Base-by-base conservation (phyloP, 257 asterid genomes). In the Rubia yunnanensis region DNA sequence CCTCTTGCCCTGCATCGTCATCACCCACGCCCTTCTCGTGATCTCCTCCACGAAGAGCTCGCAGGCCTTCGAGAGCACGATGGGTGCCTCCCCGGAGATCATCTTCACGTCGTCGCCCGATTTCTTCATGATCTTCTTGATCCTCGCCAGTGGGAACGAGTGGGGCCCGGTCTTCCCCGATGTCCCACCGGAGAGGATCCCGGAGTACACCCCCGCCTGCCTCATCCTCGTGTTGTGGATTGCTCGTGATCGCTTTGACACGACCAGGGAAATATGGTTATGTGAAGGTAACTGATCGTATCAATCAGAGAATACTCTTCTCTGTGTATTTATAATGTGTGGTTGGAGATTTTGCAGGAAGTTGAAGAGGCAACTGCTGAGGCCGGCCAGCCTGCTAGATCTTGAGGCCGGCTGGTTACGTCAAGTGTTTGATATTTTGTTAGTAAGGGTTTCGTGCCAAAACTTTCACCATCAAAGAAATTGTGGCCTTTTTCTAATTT, bases 61-160 rank as follows among this genome's bases (percentile, higher is more conserved):
- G 53, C 96, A 87, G 17, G 94, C 96, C 71, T 85, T 89, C 0
- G 95, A 82, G 60, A 87, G 78, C 22, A 87, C 80, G 32, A 89
- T 82, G 0, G 95, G 96, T 1, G 96, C 94, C 75, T 89, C 96
- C 0, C 95, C 94, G 0, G 96, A 87, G 32, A 89, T 89, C 95
- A 89, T 85, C 44, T 87, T 89, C 39, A 83, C 95, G 30, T 87
- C 89, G 23, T 80, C 89, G 15, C 85, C 75, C 34, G 97, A 89
- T 24, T 83, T 83, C 86, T 89, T 89, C 96, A 61, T 76, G 64
- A 75, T 75, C 57, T 71, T 65, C 76, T 60, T 66, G 61, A 66
- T 75, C 31, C 75, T 54, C 7, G 96, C 96, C 17, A 89, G 71
- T 6, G 96, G 96, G 65, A 89, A 70, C 6, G 91, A 82, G 52